Base-by-base conservation (phyloP, 352 stramenopile genomes). In the Pythium phragmiticola region DNA sequence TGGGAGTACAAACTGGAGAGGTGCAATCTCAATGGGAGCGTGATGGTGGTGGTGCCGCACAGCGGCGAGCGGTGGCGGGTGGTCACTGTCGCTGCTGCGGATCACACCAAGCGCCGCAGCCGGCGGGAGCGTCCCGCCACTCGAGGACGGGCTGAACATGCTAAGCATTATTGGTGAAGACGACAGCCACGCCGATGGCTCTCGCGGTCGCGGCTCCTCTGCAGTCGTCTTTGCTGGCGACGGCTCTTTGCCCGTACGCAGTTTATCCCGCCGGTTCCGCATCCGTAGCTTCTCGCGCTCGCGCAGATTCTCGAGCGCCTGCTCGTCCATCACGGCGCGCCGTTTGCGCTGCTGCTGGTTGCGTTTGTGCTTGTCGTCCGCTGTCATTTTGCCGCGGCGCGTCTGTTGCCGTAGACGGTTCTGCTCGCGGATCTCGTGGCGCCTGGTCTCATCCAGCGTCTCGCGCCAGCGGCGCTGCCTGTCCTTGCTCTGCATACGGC, bases 391-490 rank as follows among this genome's bases (percentile, higher is more conserved):
- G 50, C 77, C 53, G 14, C 83, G 70, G 5, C 81, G 73, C 34
- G 79, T 56, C 57, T 84, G 70, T 67, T 92, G 83, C 0, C 83
- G 76, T 11, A 69, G 59, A 12, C 79, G 79, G 64, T 92, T 92
- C 64, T 88, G 78, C 45, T 86, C 73, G 17, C 83, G 79, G 21
- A 88, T 56, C 34, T 63, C 68, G 1, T 62, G 59, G 14, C 68
- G 72, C 7, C 72, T 61, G 16, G 45, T 54, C 33, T 75, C 75
- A 47, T 90, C 75, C 54, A 89, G 65, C 28, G 80, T 70, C 57
- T 84, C 69, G 4, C 79, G 72, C 55, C 82, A 81, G 28, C 65
- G 65, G 26, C 77, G 66, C 12, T 66, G 70, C 17, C 62, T 53
- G n/a, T 65, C 57, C 43, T 42, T 58, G 51, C 60, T 60, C 23